Conservation (phyloP, 768 basidiomycete genomes). For the Dacryopinax primogenitus region DNA sequence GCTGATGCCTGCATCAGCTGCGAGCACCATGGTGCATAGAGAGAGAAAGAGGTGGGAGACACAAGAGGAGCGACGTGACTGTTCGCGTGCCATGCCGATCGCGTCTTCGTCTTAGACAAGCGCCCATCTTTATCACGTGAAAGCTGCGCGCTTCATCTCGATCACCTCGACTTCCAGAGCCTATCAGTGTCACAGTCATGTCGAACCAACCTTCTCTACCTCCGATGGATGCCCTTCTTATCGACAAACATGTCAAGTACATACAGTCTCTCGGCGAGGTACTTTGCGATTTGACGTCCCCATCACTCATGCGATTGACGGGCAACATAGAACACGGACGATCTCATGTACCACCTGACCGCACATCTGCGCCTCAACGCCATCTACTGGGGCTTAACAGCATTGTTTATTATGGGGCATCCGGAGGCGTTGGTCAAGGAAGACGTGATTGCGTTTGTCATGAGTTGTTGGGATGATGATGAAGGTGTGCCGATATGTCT, state of each 20-base stretch:
- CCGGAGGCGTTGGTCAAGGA: slow-evolving; percentile 67
- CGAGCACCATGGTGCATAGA: not conserved
- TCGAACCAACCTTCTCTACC: not conserved
- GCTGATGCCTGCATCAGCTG: not conserved
- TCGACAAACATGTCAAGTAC: slow-evolving; percentile 46
- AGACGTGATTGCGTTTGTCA: slow-evolving; percentile 77
- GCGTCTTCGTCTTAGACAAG: not conserved
- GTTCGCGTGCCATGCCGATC: not conserved
- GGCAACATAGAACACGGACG: slow-evolving; percentile 50
- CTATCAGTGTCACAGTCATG: too few relatives aligned
- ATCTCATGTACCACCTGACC: slow-evolving; percentile 78
- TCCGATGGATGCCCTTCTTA: not conserved
- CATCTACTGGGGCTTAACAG: slow-evolving; percentile 90
- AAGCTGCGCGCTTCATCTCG: too few relatives aligned
- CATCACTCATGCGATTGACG: slow-evolving; percentile 9
- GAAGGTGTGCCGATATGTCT: slow-evolving; percentile 42
- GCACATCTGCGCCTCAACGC: slow-evolving; percentile 91
- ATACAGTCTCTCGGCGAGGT: slow-evolving; percentile 65
- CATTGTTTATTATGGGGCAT: slow-evolving; percentile 65
- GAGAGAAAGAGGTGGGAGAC: not conserved
- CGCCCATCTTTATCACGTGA: not conserved
- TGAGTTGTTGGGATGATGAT: slow-evolving; percentile 92
- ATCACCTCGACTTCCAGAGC: too few relatives aligned
- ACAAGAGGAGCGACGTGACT: not conserved
- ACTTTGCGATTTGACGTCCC: slow-evolving; percentile 13